Base-by-base conservation (phyloP, 805 yeast species). In the Metschnikowia noctiluminum region DNA sequence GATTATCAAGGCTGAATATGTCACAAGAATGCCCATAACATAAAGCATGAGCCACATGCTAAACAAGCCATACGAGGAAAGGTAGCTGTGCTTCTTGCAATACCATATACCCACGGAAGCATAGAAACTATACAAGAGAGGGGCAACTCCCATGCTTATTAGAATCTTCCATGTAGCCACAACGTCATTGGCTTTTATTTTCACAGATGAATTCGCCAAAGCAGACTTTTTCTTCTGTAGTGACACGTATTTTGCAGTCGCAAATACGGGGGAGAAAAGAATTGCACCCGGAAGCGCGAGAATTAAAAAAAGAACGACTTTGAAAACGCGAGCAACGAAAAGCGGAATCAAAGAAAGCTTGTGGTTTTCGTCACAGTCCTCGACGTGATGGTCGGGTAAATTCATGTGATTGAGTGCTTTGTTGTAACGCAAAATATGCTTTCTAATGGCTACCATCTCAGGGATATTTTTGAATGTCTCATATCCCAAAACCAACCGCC, bases 81-180 rank as follows among this genome's bases (percentile, higher is more conserved):
- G 48, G 43, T 51, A 51, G 41, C 48, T 43, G 41, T 46, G 37
- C 27, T 41, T 42, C 43, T 54, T 53, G 43, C 57, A 52, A 51
- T 54, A 56, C 61, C 68, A 28, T n/a, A 77, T 69, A 16, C 88
- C 85, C 13, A 87, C 54, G 3, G 79, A 63, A 0, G 97, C 89
- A 68, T 94, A 94, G 49, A 87, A 73, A 35, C 83, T 80, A 71
- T 92, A 94, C 28, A 94, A 71, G 38, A 89, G 64, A 2, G 99
- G 99, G 0, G 97, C 95, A 46, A 89, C 70, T 6, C 92, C 95
- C 79, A 94, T 79, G 32, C 91, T 83, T 36, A 92, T 89, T 54
- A 94, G 73, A 41, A 94, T 85, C 67, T 94, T 94, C 99, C 99
- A 94, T 1, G 98, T 91, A 1, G 98, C 98, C 51, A 94, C 80